Base-by-base conservation (phyloP, 2,329 filamentous ascomycete species). In the Penicillium capsulatum region DNA sequence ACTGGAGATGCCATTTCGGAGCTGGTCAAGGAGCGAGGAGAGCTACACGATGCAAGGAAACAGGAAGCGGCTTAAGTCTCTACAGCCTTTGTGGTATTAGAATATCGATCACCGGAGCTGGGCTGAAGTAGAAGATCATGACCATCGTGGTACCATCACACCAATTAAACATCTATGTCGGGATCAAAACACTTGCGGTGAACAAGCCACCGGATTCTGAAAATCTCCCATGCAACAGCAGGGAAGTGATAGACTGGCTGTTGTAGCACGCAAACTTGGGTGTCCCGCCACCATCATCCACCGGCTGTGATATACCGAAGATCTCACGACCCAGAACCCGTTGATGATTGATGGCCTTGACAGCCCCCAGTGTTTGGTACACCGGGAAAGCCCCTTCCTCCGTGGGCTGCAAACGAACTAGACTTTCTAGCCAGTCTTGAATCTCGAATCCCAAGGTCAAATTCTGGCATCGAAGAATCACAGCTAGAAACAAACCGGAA, bases 1-100 rank as follows among this genome's bases (percentile, higher is more conserved):
- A 47, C 61, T 17, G 70, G 61, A 1, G 37, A 31, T 15, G 41
- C 50, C 14, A 59, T 71, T 24, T 44, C 53, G 10, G 36, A 38
- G 27, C 10, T 47, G 31, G 50, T 56, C 11, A 48, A 48, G 20
- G 42, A 54, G 40, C 37, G 50, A 15, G 45, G 42, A 2, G 42
- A 43, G 29, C 38, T 46, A 36, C 39, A 44, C n/a, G 42, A 50
- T 17, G n/a, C n/a, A n/a, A n/a, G n/a, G n/a, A n/a, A n/a, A n/a
- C n/a, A n/a, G n/a, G n/a, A n/a, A n/a, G n/a, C n/a, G n/a, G n/a
- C n/a, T n/a, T n/a, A n/a, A n/a, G n/a, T n/a, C n/a, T n/a, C n/a
- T n/a, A n/a, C n/a, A n/a, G n/a, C n/a, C n/a, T n/a, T n/a, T n/a
- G n/a, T n/a, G n/a, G n/a, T n/a, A n/a, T n/a, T n/a, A n/a, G n/a